These are phyloP conservation scores for Moesziomyces globuligerus DNA, from an alignment of 1,284 basidiomycete genomes.

Conservation along the genomic window DNA sequence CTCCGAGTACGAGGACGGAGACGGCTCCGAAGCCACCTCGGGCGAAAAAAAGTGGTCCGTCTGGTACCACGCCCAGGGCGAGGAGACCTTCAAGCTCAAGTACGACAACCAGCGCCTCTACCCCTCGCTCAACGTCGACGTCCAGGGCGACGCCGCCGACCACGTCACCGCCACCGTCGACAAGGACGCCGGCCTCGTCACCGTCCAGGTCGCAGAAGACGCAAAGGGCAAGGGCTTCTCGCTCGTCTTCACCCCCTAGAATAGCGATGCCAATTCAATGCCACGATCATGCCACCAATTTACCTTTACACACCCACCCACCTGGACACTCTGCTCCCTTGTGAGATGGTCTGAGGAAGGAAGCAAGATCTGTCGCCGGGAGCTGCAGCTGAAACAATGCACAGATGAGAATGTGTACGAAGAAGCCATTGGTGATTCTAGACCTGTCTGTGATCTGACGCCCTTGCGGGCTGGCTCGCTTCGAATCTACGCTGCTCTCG, in stretches of 20 bases:
- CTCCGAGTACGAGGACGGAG: conserved; percentile 53
- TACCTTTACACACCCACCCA: too few species aligned
- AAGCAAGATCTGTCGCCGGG: background rate
- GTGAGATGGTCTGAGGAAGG: too few species aligned
- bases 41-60: conserved; percentile 55
- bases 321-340: too few species aligned
- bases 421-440: too few species aligned
- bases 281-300: background rate
- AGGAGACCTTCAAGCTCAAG: conserved; percentile 45
- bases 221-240: conserved; percentile 53
- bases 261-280: background rate
- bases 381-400: too few species aligned
- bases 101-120: conserved; percentile 57
- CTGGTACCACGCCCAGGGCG: conserved; percentile 44
- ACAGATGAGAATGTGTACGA: too few species aligned
- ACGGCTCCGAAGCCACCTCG: conserved; percentile 45
- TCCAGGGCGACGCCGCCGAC: conserved; percentile 48
- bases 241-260: conserved; percentile 40
- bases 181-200: conserved; percentile 37
- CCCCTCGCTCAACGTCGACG: conserved; percentile 35
- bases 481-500: conserved; percentile 16
- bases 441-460: conserved; percentile 19
- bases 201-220: conserved; percentile 41
- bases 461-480: background rate
- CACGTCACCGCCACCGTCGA: conserved; percentile 43